Evolutionary conservation across 164 flowering plant species (phyloP).

Genomic region (Tetracentron sinense): DNA sequence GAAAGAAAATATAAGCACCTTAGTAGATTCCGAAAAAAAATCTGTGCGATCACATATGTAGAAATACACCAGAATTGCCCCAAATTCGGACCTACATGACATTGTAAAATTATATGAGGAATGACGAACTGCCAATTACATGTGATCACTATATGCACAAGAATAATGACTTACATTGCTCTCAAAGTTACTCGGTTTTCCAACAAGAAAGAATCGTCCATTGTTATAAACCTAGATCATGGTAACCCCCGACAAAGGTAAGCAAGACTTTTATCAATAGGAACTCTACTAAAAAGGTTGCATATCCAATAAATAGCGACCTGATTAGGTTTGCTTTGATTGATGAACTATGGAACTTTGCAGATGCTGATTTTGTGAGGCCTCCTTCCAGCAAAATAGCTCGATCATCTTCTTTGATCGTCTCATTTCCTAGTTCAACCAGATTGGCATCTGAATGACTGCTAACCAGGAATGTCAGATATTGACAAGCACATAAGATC

Average conservation of each 20-base stretch:
- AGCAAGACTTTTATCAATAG: slow-evolving; percentile 2
- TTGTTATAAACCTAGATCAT: slow-evolving; percentile 60
- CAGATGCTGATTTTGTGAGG: slow-evolving; percentile 73
- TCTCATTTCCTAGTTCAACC: slow-evolving; percentile 65
- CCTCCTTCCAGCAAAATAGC: slow-evolving; percentile 90
- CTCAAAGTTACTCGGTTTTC: slow-evolving; percentile 78
- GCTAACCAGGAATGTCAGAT: slow-evolving; percentile 17
- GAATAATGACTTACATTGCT: slow-evolving; percentile 57
- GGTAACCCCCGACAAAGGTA: neutral
- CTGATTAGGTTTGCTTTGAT: slow-evolving; percentile 67
- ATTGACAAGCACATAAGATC: neutral
- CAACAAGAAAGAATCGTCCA: slow-evolving; percentile 85
- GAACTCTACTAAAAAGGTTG: neutral
- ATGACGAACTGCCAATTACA: slow-evolving; percentile 1
- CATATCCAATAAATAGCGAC: slow-evolving; percentile 26
- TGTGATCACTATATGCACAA: neutral
- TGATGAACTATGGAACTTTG: slow-evolving; percentile 52
- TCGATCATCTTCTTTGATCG: slow-evolving; percentile 77
- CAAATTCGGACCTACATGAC: slow-evolving; percentile 81
- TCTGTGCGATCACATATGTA: slow-evolving; percentile 86
- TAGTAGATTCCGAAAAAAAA: slow-evolving; percentile 64
- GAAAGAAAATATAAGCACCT: slow-evolving; percentile 43
- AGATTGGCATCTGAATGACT: slow-evolving; percentile 91
- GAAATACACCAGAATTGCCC: slow-evolving; percentile 66
- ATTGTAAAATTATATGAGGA: slow-evolving; percentile 2